Percentiles rank a stretch among this genome's conserved stretches.
Evolutionary conservation across 768 basidiomycete species (phyloP).

Genomic region (Boletus rex-veris): DNA sequence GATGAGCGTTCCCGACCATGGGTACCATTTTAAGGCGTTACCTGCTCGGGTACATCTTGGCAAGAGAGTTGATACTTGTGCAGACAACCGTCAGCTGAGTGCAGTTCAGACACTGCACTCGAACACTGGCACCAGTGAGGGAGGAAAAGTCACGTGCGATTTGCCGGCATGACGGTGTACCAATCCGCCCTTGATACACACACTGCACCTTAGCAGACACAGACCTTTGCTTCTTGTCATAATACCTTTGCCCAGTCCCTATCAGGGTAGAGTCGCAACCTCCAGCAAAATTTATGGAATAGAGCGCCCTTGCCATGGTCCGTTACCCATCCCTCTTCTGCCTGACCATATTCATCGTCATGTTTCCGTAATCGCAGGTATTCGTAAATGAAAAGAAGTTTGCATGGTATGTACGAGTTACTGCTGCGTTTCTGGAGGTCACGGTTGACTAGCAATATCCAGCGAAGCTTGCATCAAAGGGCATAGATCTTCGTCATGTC

Average conservation of each 20-base stretch:
- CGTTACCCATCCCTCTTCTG: background rate
- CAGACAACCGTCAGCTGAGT: no score
- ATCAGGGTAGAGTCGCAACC: no score
- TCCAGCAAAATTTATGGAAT: constrained; percentile 11
- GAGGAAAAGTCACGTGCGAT: no score
- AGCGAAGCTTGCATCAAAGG: constrained; percentile 95
- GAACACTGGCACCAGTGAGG: no score
- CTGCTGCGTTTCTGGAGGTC: background rate
- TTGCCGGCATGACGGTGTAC: no score
- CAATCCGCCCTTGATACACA: no score
- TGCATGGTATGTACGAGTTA: constrained; percentile 57
- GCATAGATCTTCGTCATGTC: constrained; percentile 86
- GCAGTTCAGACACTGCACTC: no score
- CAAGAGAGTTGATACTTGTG: no score
- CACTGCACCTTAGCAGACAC: background rate
- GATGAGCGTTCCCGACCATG: no score
- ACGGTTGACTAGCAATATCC: constrained; percentile 12
- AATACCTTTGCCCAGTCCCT: background rate
- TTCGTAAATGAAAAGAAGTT: constrained; percentile 70
- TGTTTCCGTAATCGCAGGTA: constrained; percentile 41
- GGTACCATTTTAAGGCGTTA: no score
- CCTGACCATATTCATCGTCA: background rate
- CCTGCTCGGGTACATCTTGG: no score
- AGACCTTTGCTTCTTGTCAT: background rate
- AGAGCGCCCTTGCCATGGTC: constrained; percentile 19